phyloP scores from a whole-genome alignment of 108 stramenopile genomes.

The Skeletonema tropicum region DNA sequence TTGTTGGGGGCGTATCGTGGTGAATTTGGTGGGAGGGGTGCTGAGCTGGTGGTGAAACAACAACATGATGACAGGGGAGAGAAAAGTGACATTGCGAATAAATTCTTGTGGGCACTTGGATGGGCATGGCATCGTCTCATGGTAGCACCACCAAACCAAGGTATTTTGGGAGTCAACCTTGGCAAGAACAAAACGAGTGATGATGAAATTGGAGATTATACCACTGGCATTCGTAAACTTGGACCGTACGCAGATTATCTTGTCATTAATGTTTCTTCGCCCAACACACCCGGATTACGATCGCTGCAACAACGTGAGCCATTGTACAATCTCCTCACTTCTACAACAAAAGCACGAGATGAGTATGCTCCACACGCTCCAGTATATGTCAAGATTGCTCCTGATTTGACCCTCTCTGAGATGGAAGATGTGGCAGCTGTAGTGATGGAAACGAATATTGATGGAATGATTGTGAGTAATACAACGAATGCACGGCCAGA shows the following conservation, averaged over 20 bases:
- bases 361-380: slow-evolving; percentile 56
- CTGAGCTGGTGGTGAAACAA: neutral
- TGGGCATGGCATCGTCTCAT: slow-evolving; percentile 31
- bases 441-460: slow-evolving; percentile 64
- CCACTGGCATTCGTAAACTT: slow-evolving; percentile 70
- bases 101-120: slow-evolving; percentile 22
- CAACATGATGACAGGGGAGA: neutral
- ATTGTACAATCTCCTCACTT: slow-evolving; percentile 63
- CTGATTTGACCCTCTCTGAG: slow-evolving; percentile 85
- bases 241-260: slow-evolving; percentile 94
- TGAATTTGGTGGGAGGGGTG: slow-evolving; percentile 53
- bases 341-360: slow-evolving; percentile 66
- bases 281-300: slow-evolving; percentile 94
- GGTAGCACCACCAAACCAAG: slow-evolving; percentile 27
- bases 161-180: slow-evolving; percentile 88
- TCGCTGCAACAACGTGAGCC: slow-evolving; percentile 73
- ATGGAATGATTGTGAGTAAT: slow-evolving; percentile 94
- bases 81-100: neutral
- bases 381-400: slow-evolving; percentile 93
- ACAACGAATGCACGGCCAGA: slow-evolving; percentile 85
- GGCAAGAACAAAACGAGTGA: slow-evolving; percentile 92
- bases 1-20: slow-evolving; percentile 59
- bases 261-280: slow-evolving; percentile 91
- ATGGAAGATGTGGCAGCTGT: slow-evolving; percentile 77
- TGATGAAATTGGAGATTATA: slow-evolving; percentile 79